These are phyloP conservation scores for Magnolia officinalis DNA, from an alignment of 164 flowering plant genomes.

Conservation along the genomic window DNA sequence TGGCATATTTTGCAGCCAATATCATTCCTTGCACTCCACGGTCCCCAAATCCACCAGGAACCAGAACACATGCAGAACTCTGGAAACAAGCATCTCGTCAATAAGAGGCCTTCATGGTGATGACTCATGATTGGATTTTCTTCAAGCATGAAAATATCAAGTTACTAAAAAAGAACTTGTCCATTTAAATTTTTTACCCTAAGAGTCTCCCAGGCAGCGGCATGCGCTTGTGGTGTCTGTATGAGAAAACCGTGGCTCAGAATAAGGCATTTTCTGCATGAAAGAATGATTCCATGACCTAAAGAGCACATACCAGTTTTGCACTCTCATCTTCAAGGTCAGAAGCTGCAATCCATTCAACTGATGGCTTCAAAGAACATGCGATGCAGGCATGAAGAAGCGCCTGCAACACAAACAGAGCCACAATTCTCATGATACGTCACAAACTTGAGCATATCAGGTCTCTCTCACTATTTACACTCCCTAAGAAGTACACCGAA, in stretches of 20 bases:
- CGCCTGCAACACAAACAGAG: conserved; percentile 47
- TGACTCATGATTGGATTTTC: neutral
- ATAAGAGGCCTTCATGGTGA: neutral
- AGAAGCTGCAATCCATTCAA: conserved; percentile 98
- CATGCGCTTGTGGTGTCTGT: conserved; percentile 90
- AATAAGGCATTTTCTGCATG: neutral
- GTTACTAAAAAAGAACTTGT: neutral
- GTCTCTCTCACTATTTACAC: too few species aligned
- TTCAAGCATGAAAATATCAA: neutral
- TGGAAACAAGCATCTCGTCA: conserved; percentile 30
- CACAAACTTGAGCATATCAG: neutral
- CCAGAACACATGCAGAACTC: conserved; percentile 83
- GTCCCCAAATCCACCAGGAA: conserved; percentile 99
- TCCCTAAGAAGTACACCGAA: too few species aligned
- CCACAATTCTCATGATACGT: neutral
- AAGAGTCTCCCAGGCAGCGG: conserved; percentile 84
- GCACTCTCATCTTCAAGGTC: conserved; percentile 92
- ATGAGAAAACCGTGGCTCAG: conserved; percentile 2
- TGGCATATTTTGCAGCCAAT: conserved; percentile 94
- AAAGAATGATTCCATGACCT: neutral
- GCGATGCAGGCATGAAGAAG: conserved; percentile 95
- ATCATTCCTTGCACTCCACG: conserved; percentile 96
- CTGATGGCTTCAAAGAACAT: conserved; percentile 73
- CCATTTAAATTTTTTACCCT: conserved; percentile 35
- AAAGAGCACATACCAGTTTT: conserved; percentile 42